Percentiles rank a stretch among this genome's conserved stretches.
Evolutionary conservation across 192 early-diverging fungal species (phyloP).

Genomic region (Anaeromyces robustus): DNA sequence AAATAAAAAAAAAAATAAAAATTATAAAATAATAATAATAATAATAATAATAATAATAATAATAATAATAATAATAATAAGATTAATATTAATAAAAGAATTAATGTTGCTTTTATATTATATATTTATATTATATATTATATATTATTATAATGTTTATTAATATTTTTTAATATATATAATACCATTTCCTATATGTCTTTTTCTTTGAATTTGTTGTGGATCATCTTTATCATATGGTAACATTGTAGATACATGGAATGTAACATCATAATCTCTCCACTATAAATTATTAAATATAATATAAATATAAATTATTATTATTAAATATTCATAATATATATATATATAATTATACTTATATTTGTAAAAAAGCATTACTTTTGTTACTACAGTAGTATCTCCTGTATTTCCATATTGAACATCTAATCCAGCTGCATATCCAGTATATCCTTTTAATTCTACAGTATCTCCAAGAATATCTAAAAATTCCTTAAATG

Average conservation of each 20-base stretch:
- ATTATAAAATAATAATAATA: too few relatives aligned
- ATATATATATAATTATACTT: too few relatives aligned
- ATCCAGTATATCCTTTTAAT: slow-evolving; percentile 18
- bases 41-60: too few relatives aligned
- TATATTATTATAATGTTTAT: background rate
- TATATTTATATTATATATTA: too few relatives aligned
- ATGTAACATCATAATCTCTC: slow-evolving; percentile 22
- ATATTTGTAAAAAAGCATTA: background rate
- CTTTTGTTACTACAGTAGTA: slow-evolving; percentile 5
- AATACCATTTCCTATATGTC: slow-evolving; percentile 32
- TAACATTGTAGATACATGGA: slow-evolving; percentile 25
- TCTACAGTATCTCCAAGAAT: slow-evolving; percentile 12
- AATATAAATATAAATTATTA: too few relatives aligned
- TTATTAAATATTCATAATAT: too few relatives aligned
- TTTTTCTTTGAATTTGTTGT: slow-evolving; percentile 30
- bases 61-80: too few relatives aligned
- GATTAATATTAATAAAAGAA: too few relatives aligned
- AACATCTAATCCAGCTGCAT: slow-evolving; percentile 21
- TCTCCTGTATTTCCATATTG: slow-evolving; percentile 16
- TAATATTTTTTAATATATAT: background rate
- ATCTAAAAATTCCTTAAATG: slow-evolving; percentile 16
- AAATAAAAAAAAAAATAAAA: too few relatives aligned
- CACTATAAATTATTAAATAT: slow-evolving; percentile 7
- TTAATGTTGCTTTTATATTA: too few relatives aligned
- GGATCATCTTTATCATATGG: slow-evolving; percentile 16